Evolutionary conservation across 352 stramenopile species (phyloP), one percentile per base, ranked within the genome.

Genomic region (Pythium insidiosum): DNA sequence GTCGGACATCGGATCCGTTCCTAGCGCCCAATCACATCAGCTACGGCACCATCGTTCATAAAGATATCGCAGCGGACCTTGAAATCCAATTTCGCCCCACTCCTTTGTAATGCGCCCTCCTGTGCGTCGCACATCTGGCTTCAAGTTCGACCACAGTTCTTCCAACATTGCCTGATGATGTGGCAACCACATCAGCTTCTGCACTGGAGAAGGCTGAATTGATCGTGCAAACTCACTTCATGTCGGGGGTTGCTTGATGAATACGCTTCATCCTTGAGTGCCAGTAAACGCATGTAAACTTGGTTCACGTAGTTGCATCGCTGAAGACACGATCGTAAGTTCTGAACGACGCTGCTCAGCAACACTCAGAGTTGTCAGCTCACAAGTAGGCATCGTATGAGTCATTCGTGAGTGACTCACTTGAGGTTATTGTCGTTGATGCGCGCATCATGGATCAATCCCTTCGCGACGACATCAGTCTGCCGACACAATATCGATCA

Each of bases 31-130:
- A 33, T 34, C 5, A 20, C 35, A 19, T 28, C 9, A 34, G 42
- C 30, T 10, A 37, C 25, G 13, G 9, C 30, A 25, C 5, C 4
- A 19, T 1, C 4, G 10, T 18, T 10, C 25, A 51, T 15, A 15
- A 16, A 40, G 11, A 4, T 3, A n/a, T 20, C 6, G 6, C n/a
- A 30, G 28, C 38, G 2, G 43, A 87, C 79, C 80, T 79, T 93
- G 78, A 37, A 93, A 93, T 21, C 81, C 81, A 38, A 93, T 91
- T 31, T 93, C 81, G 23, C 73, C 75, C 81, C 81, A 93, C 33
- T 93, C 81, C 53, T 91, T 93, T 2, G 81, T 93, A 45, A 89
- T 86, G 1, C 81, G 66, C 21, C 81, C 81, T 34, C 78, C 76
- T 26, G 63, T 57, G 40, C 81, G 78, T 47, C 81, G 81, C 15